Evolutionary conservation across 805 yeast species (phyloP).

Genomic region (Lipomyces kockii): DNA sequence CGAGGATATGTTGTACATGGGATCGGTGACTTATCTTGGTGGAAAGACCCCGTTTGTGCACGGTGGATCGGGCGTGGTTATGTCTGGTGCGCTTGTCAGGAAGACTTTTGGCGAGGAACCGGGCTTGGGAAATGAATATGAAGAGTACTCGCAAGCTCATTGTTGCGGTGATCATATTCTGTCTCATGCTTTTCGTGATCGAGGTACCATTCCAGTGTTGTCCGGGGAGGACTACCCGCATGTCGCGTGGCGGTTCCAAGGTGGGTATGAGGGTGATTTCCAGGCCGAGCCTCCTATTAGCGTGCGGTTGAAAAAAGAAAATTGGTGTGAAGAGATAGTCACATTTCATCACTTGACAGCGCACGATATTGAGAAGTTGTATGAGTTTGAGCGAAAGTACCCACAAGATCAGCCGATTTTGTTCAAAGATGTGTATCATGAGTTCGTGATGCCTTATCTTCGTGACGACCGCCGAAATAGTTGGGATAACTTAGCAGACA

Average conservation of each 20-base stretch:
- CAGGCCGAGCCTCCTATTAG: constrained; percentile 36
- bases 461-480: constrained; percentile 30
- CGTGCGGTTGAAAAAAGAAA: constrained; percentile 24
- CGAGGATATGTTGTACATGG: constrained; percentile 43
- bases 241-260: constrained; percentile 42
- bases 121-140: constrained; percentile 34
- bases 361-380: constrained; percentile 34
- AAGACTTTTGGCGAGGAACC: constrained; percentile 38
- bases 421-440: constrained; percentile 39
- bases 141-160: constrained; percentile 30
- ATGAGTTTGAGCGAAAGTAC: constrained; percentile 45
- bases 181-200: constrained; percentile 38
- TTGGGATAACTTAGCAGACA: constrained; percentile 41
- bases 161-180: constrained; percentile 49
- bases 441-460: constrained; percentile 40
- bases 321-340: constrained; percentile 44
- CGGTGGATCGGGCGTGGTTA: constrained; percentile 36
- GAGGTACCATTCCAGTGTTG: constrained; percentile 6
- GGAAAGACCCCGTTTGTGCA: constrained; percentile 43
- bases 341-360: constrained; percentile 44
- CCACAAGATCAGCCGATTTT: constrained; percentile 31
- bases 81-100: constrained; percentile 44
- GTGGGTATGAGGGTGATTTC: constrained; percentile 20
- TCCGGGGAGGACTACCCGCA: constrained; percentile 30
- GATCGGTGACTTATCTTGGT: constrained; percentile 40